Conservation (phyloP, 257 asterid species). For the Striga asiatica region DNA sequence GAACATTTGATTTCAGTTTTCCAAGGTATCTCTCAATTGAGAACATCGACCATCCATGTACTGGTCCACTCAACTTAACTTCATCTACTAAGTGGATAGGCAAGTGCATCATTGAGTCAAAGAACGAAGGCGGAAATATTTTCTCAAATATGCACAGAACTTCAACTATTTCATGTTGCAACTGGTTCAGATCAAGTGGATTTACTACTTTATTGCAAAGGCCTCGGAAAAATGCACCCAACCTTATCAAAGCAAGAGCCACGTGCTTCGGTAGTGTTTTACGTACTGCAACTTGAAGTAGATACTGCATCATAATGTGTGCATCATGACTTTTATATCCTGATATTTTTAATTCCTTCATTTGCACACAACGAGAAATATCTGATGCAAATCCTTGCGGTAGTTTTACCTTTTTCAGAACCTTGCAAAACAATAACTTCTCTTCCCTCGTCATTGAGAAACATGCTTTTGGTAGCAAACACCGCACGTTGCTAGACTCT, state of each 20-base stretch:
- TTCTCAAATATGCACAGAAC: not conserved
- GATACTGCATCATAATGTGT: not conserved
- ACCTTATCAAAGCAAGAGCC: too few relatives aligned
- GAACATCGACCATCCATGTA: too few relatives aligned
- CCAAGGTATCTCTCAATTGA: too few relatives aligned
- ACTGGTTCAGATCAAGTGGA: not conserved
- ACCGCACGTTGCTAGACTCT: too few relatives aligned
- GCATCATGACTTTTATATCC: not conserved
- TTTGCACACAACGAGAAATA: not conserved
- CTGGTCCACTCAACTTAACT: too few relatives aligned
- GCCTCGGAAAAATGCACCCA: not conserved
- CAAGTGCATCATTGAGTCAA: too few relatives aligned
- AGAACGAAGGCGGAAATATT: not conserved
- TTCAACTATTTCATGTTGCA: not conserved
- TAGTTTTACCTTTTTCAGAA: too few relatives aligned
- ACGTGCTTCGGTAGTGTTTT: too few relatives aligned
- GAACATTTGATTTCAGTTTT: too few relatives aligned
- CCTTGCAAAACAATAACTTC: too few relatives aligned
- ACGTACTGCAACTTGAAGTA: not conserved
- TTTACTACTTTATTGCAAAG: not conserved
- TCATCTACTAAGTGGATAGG: too few relatives aligned
- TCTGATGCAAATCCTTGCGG: too few relatives aligned
- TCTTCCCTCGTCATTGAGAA: slow-evolving; percentile 1
- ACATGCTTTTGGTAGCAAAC: not conserved
- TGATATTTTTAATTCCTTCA: not conserved